phyloP scores from a whole-genome alignment of 2,329 filamentous ascomycete species.

The Verticillium isaacii region DNA sequence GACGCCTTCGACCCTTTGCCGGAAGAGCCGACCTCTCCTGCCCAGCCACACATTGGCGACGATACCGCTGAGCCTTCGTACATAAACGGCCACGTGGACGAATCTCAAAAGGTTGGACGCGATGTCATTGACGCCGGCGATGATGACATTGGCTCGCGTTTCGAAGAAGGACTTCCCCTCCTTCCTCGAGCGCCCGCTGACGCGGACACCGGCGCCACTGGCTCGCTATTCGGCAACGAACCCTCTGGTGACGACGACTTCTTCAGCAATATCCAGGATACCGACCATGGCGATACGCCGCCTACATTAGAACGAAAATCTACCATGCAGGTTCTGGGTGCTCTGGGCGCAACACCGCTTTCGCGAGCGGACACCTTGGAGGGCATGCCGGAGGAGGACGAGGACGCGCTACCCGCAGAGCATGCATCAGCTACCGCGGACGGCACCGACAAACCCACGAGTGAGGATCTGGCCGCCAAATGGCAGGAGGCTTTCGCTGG shows the following conservation, averaged over 20 bases:
- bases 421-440: conserved; percentile 15
- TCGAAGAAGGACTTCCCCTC: conserved; percentile 65
- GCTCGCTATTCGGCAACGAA: conserved; percentile 35
- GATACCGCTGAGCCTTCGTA: neutral
- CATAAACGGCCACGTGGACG: conserved; percentile 5
- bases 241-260: conserved; percentile 55
- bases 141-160: conserved; percentile 52
- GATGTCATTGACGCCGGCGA: conserved; percentile 34
- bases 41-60: neutral
- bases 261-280: conserved; percentile 46
- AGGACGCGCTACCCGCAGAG: conserved; percentile 14
- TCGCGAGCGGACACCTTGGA: conserved; percentile 19
- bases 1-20: conserved; percentile 18
- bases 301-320: conserved; percentile 59
- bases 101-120: conserved; percentile 35
- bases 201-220: neutral
- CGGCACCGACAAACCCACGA: conserved; percentile 18
- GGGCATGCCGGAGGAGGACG: conserved; percentile 24
- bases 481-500: conserved; percentile 79
- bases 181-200: conserved; percentile 32
- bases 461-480: conserved; percentile 69
- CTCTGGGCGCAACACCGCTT: conserved; percentile 32
- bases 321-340: conserved; percentile 60
- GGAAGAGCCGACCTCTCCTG: neutral
- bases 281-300: conserved; percentile 21